A percentile compares a stretch with the other conserved stretches of the same genome.
Conservation (phyloP, 768 basidiomycete genomes). For the Gymnopilus dilepis region DNA sequence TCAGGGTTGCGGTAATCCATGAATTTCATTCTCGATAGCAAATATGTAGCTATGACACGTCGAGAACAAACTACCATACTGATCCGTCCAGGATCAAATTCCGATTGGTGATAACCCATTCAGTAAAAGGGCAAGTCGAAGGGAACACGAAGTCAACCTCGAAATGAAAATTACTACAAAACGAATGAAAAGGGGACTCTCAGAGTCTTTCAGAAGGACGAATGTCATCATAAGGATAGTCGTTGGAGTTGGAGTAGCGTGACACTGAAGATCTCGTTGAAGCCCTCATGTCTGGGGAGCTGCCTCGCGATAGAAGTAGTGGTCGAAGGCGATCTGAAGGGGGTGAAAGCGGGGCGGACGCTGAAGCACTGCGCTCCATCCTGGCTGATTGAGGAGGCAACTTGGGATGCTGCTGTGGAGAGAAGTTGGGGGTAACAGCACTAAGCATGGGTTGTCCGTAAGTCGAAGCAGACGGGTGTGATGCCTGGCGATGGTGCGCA, state of each 20-base stretch:
- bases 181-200: constrained; percentile 11
- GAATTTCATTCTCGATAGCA: neutral
- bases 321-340: constrained; percentile 13
- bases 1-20: neutral
- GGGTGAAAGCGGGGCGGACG: neutral
- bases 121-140: neutral
- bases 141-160: neutral
- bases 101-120: neutral
- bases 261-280: constrained; percentile 1
- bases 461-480: neutral
- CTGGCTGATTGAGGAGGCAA: constrained; percentile 14
- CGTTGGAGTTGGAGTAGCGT: constrained; percentile 6
- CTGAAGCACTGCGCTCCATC: constrained; percentile 17
- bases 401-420: constrained; percentile 1
- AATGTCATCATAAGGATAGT: constrained; percentile 9
- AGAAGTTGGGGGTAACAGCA: constrained; percentile 18
- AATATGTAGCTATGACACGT: neutral
- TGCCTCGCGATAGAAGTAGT: constrained; percentile 14
- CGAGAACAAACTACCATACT: neutral
- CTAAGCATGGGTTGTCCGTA: constrained; percentile 19
- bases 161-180: neutral
- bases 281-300: constrained; percentile 13
- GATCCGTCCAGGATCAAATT: neutral
- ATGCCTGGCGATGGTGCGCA: constrained; percentile 3
- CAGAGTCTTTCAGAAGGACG: constrained; percentile 16